Percentiles rank a stretch among this genome's conserved stretches.
phyloP scores from a whole-genome alignment of 1,139 yeast species.

The Lodderomyces jiufengensis region DNA sequence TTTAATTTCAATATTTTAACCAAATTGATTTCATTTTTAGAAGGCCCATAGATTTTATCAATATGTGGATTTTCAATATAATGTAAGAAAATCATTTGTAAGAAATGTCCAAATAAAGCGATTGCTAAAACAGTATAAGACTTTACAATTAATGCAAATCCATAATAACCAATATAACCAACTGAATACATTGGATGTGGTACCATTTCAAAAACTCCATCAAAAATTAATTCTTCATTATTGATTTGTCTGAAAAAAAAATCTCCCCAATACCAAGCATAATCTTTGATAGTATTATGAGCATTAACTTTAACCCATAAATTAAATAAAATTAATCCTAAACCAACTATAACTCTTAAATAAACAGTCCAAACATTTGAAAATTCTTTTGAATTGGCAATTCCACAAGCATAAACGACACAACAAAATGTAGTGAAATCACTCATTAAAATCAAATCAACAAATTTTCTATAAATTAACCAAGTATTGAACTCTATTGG shows the following conservation, averaged over 20 bases:
- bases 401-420: constrained; percentile 59
- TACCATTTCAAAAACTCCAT: constrained; percentile 87
- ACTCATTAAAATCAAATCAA: constrained; percentile 81
- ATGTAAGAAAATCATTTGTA: constrained; percentile 75
- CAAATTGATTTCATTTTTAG: constrained; percentile 36
- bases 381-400: constrained; percentile 41
- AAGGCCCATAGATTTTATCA: constrained; percentile 68
- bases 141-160: constrained; percentile 74
- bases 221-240: constrained; percentile 75
- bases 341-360: constrained; percentile 41
- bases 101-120: constrained; percentile 72
- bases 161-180: constrained; percentile 86
- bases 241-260: constrained; percentile 78
- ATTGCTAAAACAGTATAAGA: constrained; percentile 70
- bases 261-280: constrained; percentile 97
- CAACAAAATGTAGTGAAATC: constrained; percentile 78
- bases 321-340: constrained; percentile 60
- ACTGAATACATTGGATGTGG: constrained; percentile 95
- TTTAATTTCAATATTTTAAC: constrained; percentile 36
- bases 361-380: constrained; percentile 36
- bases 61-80: constrained; percentile 86
- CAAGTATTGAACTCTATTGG: constrained; percentile 84
- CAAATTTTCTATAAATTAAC: constrained; percentile 76
- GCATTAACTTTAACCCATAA: constrained; percentile 89
- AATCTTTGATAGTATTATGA: constrained; percentile 84